phyloP scores from a whole-genome alignment of 345 rosid species.

The Erucastrum elatum region DNA sequence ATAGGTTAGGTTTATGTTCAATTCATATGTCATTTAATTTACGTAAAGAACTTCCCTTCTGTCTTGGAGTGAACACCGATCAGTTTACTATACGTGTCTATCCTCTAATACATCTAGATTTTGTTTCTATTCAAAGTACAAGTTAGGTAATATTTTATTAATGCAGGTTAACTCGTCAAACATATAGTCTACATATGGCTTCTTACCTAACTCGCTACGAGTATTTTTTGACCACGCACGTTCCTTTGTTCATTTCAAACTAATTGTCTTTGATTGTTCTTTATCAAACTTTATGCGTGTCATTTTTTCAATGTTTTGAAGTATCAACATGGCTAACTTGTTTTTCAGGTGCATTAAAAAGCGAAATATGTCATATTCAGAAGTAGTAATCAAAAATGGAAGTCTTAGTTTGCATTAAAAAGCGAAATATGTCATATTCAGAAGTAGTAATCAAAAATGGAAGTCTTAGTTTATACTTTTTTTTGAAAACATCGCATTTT shows the following conservation, averaged over 20 bases:
- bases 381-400: constrained; percentile 1
- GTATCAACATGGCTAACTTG: constrained; percentile 27
- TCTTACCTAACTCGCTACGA: constrained; percentile 35
- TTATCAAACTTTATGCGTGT: constrained; percentile 24
- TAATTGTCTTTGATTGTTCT: constrained; percentile 22
- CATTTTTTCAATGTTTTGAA: constrained; percentile 3
- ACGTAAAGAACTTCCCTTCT: constrained; percentile 57
- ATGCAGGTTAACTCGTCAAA: constrained; percentile 18
- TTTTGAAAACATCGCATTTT: constrained; percentile 12
- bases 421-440: not conserved
- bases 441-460: not conserved
- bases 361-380: not conserved
- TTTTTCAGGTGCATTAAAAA: constrained; percentile 10
- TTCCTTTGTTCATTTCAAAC: constrained; percentile 20
- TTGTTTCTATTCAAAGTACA: constrained; percentile 16
- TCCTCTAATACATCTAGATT: constrained; percentile 20
- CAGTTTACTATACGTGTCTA: constrained; percentile 36
- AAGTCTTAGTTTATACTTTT: constrained; percentile 17
- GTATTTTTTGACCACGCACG: constrained; percentile 36
- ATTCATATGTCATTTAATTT: constrained; percentile 53
- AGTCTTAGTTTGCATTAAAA: constrained; percentile 20
- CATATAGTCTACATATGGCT: constrained; percentile 23
- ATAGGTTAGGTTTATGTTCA: not conserved
- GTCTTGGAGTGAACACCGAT: constrained; percentile 33
- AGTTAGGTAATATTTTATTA: constrained; percentile 15